Percentiles rank a stretch among this genome's conserved stretches.
Conservation (phyloP, 768 basidiomycete species). For the Phlebiopsis gigantea region DNA sequence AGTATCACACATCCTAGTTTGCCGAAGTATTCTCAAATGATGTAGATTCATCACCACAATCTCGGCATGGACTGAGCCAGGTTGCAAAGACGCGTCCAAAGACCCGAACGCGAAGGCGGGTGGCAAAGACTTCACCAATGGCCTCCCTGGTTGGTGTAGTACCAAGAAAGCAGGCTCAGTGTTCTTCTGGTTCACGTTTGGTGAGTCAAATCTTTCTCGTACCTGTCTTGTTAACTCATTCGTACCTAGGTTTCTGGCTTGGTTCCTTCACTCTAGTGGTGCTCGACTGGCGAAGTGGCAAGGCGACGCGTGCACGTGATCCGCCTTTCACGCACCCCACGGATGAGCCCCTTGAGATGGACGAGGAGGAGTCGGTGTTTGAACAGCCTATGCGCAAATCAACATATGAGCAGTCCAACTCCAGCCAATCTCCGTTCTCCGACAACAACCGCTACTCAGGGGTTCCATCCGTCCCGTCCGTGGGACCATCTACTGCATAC, state of each 20-base stretch:
- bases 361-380: slow-evolving; percentile 49
- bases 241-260: slow-evolving; percentile 66
- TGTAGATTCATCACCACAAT: slow-evolving; percentile 69
- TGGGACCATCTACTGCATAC: slow-evolving; percentile 15
- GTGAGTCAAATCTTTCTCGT: slow-evolving; percentile 36
- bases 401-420: slow-evolving; percentile 19
- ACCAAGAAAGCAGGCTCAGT: slow-evolving; percentile 89
- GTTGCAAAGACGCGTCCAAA: slow-evolving; percentile 79
- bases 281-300: slow-evolving; percentile 73
- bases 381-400: slow-evolving; percentile 35
- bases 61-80: slow-evolving; percentile 83
- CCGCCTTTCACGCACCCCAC: slow-evolving; percentile 69
- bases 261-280: slow-evolving; percentile 62
- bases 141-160: slow-evolving; percentile 76
- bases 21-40: slow-evolving; percentile 13
- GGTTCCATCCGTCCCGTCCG: slow-evolving; percentile 27
- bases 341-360: slow-evolving; percentile 27
- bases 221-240: neutral
- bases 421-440: slow-evolving; percentile 40
- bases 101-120: slow-evolving; percentile 67
- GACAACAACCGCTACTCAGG: slow-evolving; percentile 48
- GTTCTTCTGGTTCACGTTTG: slow-evolving; percentile 84
- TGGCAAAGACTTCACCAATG: slow-evolving; percentile 62
- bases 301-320: slow-evolving; percentile 51
- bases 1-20: slow-evolving; percentile 28